Percentiles rank a stretch among this genome's conserved stretches.
Conservation (phyloP, 192 early-diverging fungal genomes). For the Paraglomus brasilianum region DNA sequence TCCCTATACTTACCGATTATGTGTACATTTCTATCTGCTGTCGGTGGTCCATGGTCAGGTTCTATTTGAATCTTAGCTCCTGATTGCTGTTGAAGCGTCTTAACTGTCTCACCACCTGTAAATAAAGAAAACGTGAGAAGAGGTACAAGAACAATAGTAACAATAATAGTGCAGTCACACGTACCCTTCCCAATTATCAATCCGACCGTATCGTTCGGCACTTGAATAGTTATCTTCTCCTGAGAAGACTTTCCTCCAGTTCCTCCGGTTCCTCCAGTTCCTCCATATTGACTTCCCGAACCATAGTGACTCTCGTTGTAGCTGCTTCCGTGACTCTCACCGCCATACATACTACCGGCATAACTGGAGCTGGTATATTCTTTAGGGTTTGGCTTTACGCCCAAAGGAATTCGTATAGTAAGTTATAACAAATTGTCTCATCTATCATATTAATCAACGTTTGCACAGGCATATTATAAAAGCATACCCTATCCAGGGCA, state of each 20-base stretch:
- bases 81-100: slow-evolving; percentile 57
- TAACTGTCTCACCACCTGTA: slow-evolving; percentile 60
- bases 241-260: slow-evolving; percentile 34
- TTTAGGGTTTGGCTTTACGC: neutral
- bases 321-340: slow-evolving; percentile 8
- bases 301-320: slow-evolving; percentile 27
- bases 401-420: neutral
- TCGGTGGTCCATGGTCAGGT: slow-evolving; percentile 39
- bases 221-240: slow-evolving; percentile 53
- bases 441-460: neutral
- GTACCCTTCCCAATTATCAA: slow-evolving; percentile 52
- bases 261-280: slow-evolving; percentile 32
- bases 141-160: neutral
- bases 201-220: slow-evolving; percentile 58
- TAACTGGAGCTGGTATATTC: slow-evolving; percentile 23
- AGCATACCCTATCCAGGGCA: slow-evolving; percentile 14
- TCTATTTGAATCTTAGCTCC: slow-evolving; percentile 63
- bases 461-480: neutral
- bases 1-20: slow-evolving; percentile 26
- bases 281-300: slow-evolving; percentile 25
- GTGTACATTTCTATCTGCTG: slow-evolving; percentile 43
- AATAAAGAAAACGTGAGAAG: slow-evolving; percentile 38
- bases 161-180: neutral
- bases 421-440: neutral
- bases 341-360: slow-evolving; percentile 3